Evolutionary conservation across 139 green algal genomes (phyloP).

Genomic region (Eudorina sp.): DNA sequence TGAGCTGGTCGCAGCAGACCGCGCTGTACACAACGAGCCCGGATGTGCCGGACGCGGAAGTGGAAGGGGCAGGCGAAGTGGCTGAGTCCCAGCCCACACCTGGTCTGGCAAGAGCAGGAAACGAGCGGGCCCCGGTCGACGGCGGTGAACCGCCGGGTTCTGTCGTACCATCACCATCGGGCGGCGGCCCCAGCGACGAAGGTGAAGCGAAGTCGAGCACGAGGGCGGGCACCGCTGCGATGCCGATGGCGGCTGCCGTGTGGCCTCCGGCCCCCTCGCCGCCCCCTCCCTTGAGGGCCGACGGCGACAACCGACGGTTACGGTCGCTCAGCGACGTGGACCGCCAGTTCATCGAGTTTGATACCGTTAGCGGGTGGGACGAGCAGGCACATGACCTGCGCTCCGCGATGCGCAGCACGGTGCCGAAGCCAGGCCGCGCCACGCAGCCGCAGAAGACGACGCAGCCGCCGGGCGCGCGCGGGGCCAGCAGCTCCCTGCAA

Average conservation of each 20-base stretch:
- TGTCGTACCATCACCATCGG: too few species aligned
- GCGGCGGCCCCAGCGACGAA: too few species aligned
- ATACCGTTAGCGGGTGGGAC: not conserved
- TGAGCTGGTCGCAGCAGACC: not conserved
- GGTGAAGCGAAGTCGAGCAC: too few species aligned
- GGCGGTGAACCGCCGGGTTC: too few species aligned
- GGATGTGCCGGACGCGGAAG: slow-evolving; percentile 1
- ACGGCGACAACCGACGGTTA: not conserved
- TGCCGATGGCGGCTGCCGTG: too few species aligned
- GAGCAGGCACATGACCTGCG: slow-evolving; percentile 22
- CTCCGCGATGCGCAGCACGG: not conserved
- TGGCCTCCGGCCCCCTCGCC: too few species aligned
- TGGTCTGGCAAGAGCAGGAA: too few species aligned
- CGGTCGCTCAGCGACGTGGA: slow-evolving; percentile 3
- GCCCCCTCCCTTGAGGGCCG: not conserved
- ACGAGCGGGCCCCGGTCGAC: too few species aligned
- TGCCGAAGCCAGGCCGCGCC: not conserved
- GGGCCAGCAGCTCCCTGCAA: not conserved
- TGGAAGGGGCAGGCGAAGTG: too few species aligned
- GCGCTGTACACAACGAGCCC: not conserved
- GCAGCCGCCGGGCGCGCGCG: not conserved
- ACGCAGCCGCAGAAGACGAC: not conserved
- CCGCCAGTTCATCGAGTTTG: slow-evolving; percentile 25
- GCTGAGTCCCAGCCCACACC: too few species aligned
- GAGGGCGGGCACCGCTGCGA: too few species aligned